phyloP scores from a whole-genome alignment of 148 eudicot species.

The Chenopodium suecicum region DNA sequence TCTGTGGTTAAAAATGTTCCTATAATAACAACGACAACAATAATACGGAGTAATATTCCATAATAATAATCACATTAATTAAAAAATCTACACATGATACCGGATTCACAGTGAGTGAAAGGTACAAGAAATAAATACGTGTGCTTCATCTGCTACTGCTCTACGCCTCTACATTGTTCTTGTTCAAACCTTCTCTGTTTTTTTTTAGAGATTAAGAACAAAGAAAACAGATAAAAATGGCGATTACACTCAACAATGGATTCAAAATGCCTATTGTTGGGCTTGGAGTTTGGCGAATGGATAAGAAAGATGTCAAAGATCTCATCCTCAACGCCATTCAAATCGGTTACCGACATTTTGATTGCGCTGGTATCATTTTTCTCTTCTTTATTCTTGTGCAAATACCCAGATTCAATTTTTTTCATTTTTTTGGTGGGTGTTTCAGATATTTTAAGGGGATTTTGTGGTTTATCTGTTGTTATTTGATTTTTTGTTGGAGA shows the following conservation, averaged over 20 bases:
- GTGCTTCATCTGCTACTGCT: too few relatives aligned
- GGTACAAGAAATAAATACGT: too few relatives aligned
- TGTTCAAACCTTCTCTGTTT: too few relatives aligned
- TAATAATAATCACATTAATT: too few relatives aligned
- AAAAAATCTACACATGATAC: too few relatives aligned
- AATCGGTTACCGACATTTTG: constrained; percentile 85
- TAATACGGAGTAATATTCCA: too few relatives aligned
- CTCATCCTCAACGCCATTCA: constrained; percentile 66
- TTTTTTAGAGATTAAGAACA: too few relatives aligned
- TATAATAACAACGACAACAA: too few relatives aligned
- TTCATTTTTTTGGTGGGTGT: neutral
- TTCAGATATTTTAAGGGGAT: neutral
- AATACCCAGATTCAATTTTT: neutral
- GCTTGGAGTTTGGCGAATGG: constrained; percentile 93
- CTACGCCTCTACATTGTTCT: too few relatives aligned
- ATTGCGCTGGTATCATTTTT: constrained; percentile 77
- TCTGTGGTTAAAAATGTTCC: too few relatives aligned
- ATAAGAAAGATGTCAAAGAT: constrained; percentile 61
- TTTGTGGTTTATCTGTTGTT: neutral
- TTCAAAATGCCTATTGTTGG: constrained; percentile 84
- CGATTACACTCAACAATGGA: constrained; percentile 70
- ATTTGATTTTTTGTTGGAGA: too few relatives aligned
- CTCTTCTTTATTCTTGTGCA: neutral
- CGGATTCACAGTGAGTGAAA: too few relatives aligned
- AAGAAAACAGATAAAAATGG: constrained; percentile 30